These are phyloP conservation scores for Eimeria sp. DNA, from an alignment of 169 alveolate species.

Conservation along the genomic window DNA sequence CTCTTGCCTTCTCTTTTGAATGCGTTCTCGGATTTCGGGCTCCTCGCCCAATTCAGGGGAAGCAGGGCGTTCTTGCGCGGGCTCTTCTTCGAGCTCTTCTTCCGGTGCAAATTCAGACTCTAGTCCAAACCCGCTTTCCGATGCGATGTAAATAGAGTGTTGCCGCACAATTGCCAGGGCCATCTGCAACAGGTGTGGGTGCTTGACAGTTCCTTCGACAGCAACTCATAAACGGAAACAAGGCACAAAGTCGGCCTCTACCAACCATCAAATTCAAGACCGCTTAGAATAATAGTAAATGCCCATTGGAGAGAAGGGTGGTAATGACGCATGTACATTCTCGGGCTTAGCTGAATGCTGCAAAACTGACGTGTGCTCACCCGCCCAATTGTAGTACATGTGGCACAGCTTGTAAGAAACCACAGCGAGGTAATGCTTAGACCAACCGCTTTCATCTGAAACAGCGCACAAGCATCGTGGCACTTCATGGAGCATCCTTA, in stretches of 20 bases:
- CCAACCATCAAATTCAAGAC: background rate
- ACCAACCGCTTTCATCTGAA: constrained; percentile 74
- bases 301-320: background rate
- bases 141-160: constrained; percentile 54
- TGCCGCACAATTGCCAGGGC: constrained; percentile 70
- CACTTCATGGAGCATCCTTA: background rate
- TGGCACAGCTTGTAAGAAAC: constrained; percentile 70
- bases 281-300: background rate
- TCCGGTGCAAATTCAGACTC: constrained; percentile 50
- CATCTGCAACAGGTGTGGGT: constrained; percentile 74
- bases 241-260: background rate
- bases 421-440: constrained; percentile 59
- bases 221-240: background rate
- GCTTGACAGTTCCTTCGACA: constrained; percentile 69
- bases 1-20: constrained; percentile 70
- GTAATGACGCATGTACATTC: background rate
- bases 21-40: constrained; percentile 44
- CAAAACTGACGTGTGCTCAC: background rate
- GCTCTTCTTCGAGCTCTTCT: background rate
- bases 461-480: background rate
- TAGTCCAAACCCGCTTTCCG: constrained; percentile 66
- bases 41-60: constrained; percentile 72
- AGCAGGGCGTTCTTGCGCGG: background rate
- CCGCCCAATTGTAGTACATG: constrained; percentile 77
- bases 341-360: background rate